These are phyloP conservation scores for Mycena galopus DNA, from an alignment of 768 basidiomycete species.

Conservation along the genomic window DNA sequence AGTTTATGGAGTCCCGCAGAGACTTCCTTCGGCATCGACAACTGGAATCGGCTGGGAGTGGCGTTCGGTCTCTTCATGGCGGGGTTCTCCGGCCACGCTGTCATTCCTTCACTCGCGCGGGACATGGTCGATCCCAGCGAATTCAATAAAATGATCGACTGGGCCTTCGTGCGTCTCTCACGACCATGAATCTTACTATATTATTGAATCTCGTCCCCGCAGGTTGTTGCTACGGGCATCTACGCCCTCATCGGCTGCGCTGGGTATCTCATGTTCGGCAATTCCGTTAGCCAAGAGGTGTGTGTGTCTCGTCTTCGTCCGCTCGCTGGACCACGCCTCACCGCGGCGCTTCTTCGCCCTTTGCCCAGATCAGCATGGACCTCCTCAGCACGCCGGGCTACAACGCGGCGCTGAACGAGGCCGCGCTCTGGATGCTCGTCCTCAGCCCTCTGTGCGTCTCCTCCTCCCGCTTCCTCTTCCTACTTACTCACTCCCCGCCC, in stretches of 20 bases:
- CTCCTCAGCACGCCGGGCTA: conserved; percentile 83
- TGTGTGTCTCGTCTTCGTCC: neutral
- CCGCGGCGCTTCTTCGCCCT: neutral
- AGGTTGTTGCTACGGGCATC: conserved; percentile 75
- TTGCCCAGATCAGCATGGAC: conserved; percentile 82
- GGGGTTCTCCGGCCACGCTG: conserved; percentile 95
- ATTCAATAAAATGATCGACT: conserved; percentile 88
- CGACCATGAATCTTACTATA: neutral
- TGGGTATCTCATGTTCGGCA: conserved; percentile 95
- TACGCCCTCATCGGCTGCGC: conserved; percentile 79
- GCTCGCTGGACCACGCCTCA: neutral
- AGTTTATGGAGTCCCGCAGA: conserved; percentile 82
- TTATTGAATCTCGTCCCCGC: neutral
- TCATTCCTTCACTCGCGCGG: conserved; percentile 89
- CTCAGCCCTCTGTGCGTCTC: conserved; percentile 75
- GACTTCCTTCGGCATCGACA: conserved; percentile 72
- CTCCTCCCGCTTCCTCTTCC: neutral
- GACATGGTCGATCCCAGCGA: conserved; percentile 90
- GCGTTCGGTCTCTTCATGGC: conserved; percentile 95
- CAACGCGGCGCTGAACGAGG: conserved; percentile 74
- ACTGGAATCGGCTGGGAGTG: conserved; percentile 74
- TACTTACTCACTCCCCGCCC: neutral
- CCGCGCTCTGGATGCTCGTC: conserved; percentile 91
- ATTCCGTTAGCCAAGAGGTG: conserved; percentile 86
- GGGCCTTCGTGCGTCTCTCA: conserved; percentile 80